phyloP scores from a whole-genome alignment of 345 rosid genomes.

The Gossypium raimondii region DNA sequence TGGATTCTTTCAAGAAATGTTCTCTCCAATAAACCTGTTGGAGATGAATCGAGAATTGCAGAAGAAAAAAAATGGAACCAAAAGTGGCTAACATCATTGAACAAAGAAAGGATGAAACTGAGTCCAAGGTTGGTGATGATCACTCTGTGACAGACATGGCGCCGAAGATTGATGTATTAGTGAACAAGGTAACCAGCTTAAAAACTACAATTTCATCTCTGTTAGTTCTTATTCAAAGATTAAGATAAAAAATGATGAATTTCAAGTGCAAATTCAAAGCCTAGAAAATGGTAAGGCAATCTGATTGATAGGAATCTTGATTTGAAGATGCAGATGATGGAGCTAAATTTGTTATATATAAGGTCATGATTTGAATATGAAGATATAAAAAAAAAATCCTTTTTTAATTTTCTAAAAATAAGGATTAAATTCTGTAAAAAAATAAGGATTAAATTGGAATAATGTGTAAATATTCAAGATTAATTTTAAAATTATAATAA shows the following conservation, averaged over 20 bases:
- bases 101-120: slow-evolving; percentile 44
- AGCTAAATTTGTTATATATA: slow-evolving; percentile 37
- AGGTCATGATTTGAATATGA: no score
- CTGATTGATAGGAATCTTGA: slow-evolving; percentile 39
- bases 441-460: no score
- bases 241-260: slow-evolving; percentile 65
- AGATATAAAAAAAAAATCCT: no score
- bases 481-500: no score
- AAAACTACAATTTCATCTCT: slow-evolving; percentile 79
- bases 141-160: slow-evolving; percentile 59
- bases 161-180: slow-evolving; percentile 85
- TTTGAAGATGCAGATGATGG: slow-evolving; percentile 45
- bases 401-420: no score
- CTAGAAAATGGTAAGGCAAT: slow-evolving; percentile 58
- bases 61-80: slow-evolving; percentile 26
- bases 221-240: slow-evolving; percentile 53
- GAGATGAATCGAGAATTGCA: not conserved
- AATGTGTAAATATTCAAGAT: no score
- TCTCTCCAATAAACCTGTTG: slow-evolving; percentile 20
- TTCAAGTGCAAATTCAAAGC: slow-evolving; percentile 54
- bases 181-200: slow-evolving; percentile 63
- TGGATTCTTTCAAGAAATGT: slow-evolving; percentile 44
- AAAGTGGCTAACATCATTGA: slow-evolving; percentile 21
- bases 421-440: no score
- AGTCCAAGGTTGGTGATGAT: slow-evolving; percentile 33